Conservation (phyloP, 108 stramenopile species). For the Nitzschia sp. region DNA sequence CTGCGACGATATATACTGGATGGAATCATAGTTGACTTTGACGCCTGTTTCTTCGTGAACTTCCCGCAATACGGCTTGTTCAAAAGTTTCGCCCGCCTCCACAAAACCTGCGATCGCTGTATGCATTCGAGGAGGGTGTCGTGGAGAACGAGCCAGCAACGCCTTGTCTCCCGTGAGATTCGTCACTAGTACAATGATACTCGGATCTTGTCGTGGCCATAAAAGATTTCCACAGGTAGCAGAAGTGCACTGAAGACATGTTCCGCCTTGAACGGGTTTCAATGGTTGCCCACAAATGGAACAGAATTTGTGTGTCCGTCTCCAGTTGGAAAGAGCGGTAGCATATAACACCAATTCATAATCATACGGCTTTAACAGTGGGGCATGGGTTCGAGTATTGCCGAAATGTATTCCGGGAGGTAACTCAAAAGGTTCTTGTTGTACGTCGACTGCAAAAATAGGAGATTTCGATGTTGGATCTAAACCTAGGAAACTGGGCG, state of each 20-base stretch:
- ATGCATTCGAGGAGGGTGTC: slow-evolving; percentile 70
- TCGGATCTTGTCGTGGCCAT: slow-evolving; percentile 86
- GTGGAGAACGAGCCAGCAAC: slow-evolving; percentile 67
- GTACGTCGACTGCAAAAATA: slow-evolving; percentile 52
- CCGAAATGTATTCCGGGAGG: slow-evolving; percentile 37
- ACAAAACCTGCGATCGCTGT: slow-evolving; percentile 87
- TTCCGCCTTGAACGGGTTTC: slow-evolving; percentile 58
- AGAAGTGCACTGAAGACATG: slow-evolving; percentile 51
- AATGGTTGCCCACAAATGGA: slow-evolving; percentile 54
- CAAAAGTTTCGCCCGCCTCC: slow-evolving; percentile 87
- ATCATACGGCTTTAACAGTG: slow-evolving; percentile 51
- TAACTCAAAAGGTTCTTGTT: neutral
- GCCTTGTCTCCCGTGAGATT: slow-evolving; percentile 47
- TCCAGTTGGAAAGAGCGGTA: slow-evolving; percentile 73
- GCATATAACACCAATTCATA: slow-evolving; percentile 80
- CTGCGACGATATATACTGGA: slow-evolving; percentile 69
- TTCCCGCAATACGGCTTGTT: slow-evolving; percentile 72
- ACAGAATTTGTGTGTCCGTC: slow-evolving; percentile 53
- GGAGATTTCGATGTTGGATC: slow-evolving; percentile 24
- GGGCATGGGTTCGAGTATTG: slow-evolving; percentile 69
- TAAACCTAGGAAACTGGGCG: slow-evolving; percentile 53
- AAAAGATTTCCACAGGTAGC: slow-evolving; percentile 33
- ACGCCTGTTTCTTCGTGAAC: slow-evolving; percentile 78
- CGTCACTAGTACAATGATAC: slow-evolving; percentile 70
- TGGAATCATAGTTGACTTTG: slow-evolving; percentile 43